A percentile compares a stretch with the other conserved stretches of the same genome.
phyloP scores from a whole-genome alignment of 2,329 filamentous ascomycete genomes.

The Penicillium sp. region DNA sequence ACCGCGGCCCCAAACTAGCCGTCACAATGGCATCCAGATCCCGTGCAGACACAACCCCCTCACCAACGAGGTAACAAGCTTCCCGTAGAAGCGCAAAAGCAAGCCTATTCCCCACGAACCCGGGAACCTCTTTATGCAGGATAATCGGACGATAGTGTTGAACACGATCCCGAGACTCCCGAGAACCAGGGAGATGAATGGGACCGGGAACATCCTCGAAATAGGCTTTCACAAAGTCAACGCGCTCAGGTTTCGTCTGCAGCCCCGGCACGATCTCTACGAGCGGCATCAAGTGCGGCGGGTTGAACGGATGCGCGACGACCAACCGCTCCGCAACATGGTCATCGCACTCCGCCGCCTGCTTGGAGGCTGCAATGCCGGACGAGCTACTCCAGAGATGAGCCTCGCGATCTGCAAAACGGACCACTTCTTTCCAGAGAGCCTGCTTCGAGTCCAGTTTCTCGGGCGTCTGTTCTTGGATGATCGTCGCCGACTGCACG shows the following conservation, averaged over 20 bases:
- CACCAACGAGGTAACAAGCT: conserved; percentile 54
- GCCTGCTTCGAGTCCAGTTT: conserved; percentile 51
- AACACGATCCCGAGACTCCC: neutral
- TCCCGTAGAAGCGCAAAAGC: conserved; percentile 58
- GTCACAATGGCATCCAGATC: conserved; percentile 56
- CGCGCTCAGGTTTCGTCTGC: conserved; percentile 34
- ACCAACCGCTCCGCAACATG: conserved; percentile 48
- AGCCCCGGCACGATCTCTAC: conserved; percentile 57
- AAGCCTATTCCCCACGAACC: conserved; percentile 59
- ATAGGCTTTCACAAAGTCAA: conserved; percentile 39
- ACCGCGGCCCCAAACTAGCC: conserved; percentile 53
- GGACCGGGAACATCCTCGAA: conserved; percentile 30
- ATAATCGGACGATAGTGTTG: conserved; percentile 45
- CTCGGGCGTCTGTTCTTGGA: conserved; percentile 62
- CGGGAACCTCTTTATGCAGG: conserved; percentile 52
- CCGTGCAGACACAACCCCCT: conserved; percentile 52
- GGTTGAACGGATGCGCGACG: conserved; percentile 62
- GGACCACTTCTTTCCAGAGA: conserved; percentile 54
- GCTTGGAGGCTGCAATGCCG: conserved; percentile 56
- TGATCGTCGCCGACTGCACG: conserved; percentile 48
- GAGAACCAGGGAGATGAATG: neutral
- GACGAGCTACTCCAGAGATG: conserved; percentile 60
- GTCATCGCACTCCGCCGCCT: conserved; percentile 32
- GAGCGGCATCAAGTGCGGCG: conserved; percentile 61
- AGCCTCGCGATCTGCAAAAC: conserved; percentile 43